A percentile compares a stretch with the other conserved stretches of the same genome.
Conservation (phyloP, 139 green algal genomes). For the Tetradesmus obliquus region DNA sequence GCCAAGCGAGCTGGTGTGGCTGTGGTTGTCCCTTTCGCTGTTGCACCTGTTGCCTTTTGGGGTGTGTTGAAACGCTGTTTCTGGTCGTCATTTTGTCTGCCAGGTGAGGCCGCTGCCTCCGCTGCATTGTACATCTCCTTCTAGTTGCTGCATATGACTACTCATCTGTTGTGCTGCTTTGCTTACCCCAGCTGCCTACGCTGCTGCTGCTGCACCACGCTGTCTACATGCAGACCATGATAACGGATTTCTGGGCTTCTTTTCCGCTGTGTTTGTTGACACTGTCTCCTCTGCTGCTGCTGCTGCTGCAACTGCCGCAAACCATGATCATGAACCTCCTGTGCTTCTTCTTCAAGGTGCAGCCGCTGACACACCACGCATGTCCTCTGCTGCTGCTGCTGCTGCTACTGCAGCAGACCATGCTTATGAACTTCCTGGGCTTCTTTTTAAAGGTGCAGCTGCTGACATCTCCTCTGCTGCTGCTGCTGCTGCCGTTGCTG, state of each 20-base stretch:
- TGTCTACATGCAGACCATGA: too few relatives aligned
- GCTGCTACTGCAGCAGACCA: not conserved
- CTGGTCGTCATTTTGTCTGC: too few relatives aligned
- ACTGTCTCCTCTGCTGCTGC: not conserved
- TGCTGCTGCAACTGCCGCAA: not conserved
- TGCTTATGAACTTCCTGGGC: conserved; percentile 35
- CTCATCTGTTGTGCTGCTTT: too few relatives aligned
- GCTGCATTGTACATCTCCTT: too few relatives aligned
- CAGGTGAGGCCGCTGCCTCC: too few relatives aligned
- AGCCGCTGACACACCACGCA: too few relatives aligned
- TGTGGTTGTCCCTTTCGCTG: too few relatives aligned
- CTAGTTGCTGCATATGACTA: too few relatives aligned
- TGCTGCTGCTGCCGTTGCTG: not conserved
- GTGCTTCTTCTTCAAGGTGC: not conserved
- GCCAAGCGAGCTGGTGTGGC: not conserved
- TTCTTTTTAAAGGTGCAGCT: not conserved
- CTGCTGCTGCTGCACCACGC: not conserved
- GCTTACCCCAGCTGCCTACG: not conserved
- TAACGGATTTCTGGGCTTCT: too few relatives aligned
- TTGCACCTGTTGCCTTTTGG: too few relatives aligned
- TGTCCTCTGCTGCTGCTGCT: not conserved
- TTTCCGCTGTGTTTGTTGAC: too few relatives aligned
- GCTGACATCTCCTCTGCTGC: not conserved
- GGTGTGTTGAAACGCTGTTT: too few relatives aligned
- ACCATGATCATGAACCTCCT: not conserved